Evolutionary conservation across 352 stramenopile genomes (phyloP).

Genomic region (Phytopythium sindhum): DNA sequence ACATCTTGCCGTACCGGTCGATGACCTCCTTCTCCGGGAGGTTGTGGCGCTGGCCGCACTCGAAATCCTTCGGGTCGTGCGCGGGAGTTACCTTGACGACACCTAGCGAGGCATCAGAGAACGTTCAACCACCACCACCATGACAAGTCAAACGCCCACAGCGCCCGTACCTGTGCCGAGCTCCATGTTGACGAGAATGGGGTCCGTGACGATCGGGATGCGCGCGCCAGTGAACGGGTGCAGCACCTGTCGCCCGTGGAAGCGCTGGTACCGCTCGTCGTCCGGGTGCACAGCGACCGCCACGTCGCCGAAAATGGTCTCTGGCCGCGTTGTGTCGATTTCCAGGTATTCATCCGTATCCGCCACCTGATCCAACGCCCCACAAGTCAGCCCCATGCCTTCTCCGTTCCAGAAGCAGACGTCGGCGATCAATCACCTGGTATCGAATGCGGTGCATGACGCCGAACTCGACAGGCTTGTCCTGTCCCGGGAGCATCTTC

Average conservation of each 20-base stretch:
- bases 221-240: slow-evolving; percentile 90
- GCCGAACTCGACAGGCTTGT: slow-evolving; percentile 73
- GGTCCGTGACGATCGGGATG: slow-evolving; percentile 96
- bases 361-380: slow-evolving; percentile 22
- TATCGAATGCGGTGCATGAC: slow-evolving; percentile 85
- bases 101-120: slow-evolving; percentile 18
- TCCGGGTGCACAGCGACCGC: slow-evolving; percentile 97
- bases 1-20: slow-evolving; percentile 67
- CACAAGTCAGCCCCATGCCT: neutral
- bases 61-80: slow-evolving; percentile 99
- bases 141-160: neutral
- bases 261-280: slow-evolving; percentile 91
- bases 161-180: slow-evolving; percentile 96
- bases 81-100: slow-evolving; percentile 97
- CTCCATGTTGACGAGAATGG: slow-evolving; percentile 97
- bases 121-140: neutral
- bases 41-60: slow-evolving; percentile 94
- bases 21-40: slow-evolving; percentile 83
- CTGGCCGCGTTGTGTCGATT: slow-evolving; percentile 96
- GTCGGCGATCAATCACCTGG: slow-evolving; percentile 21
- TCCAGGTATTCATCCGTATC: slow-evolving; percentile 75
- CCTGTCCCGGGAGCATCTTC: slow-evolving; percentile 69
- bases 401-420: neutral
- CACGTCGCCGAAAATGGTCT: slow-evolving; percentile 99
- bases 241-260: slow-evolving; percentile 95